Evolutionary conservation across 2,329 filamentous ascomycete species (phyloP).

Genomic region (Fusarium palustre): DNA sequence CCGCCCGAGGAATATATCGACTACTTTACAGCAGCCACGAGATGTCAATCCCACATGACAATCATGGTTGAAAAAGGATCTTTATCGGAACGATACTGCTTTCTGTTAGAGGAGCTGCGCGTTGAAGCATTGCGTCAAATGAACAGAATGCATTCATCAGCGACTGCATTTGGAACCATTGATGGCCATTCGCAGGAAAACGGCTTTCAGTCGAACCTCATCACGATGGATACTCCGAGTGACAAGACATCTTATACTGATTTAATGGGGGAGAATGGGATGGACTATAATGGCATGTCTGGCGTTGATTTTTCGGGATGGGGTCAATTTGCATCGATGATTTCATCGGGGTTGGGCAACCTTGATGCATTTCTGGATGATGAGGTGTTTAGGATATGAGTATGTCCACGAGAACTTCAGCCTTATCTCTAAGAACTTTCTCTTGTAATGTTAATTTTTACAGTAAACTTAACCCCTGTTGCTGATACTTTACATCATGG

Average conservation of each 20-base stretch:
- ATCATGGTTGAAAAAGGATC: conserved; percentile 43
- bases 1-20: conserved; percentile 35
- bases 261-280: conserved; percentile 30
- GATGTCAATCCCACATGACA: conserved; percentile 42
- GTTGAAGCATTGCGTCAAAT: conserved; percentile 42
- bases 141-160: conserved; percentile 34
- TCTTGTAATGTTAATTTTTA: neutral
- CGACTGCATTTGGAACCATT: conserved; percentile 1
- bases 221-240: conserved; percentile 35
- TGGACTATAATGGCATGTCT: conserved; percentile 44
- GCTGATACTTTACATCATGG: neutral
- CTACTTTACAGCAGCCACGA: conserved; percentile 37
- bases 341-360: conserved; percentile 44
- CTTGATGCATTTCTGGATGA: conserved; percentile 42
- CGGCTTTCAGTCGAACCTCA: conserved; percentile 13
- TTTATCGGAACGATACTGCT: conserved; percentile 39
- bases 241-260: conserved; percentile 40
- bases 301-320: conserved; percentile 39
- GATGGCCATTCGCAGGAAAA: conserved; percentile 16
- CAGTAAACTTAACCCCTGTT: neutral
- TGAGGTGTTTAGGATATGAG: conserved; percentile 31
- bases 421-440: too few species aligned
- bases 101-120: conserved; percentile 41
- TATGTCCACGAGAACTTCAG: neutral
- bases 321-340: conserved; percentile 45